Base-by-base conservation (phyloP, 176 grass and related monocot genomes). In the Tillandsia fasciculata region DNA sequence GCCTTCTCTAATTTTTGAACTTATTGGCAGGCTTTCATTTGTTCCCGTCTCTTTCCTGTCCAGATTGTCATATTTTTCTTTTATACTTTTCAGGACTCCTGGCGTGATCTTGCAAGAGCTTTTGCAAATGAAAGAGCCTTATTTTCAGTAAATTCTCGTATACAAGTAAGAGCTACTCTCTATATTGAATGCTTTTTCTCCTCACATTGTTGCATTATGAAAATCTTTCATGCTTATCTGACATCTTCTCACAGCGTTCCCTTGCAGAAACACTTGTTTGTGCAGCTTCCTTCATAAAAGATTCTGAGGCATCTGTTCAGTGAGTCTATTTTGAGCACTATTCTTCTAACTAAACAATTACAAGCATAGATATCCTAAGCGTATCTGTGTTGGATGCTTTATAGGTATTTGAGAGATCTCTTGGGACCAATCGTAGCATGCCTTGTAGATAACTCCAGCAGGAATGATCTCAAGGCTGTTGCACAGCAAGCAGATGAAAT, bases 251-350 rank as follows among this genome's bases (percentile, higher is more conserved):
- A 66, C 77, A 96, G 93, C 87, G 93, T 71, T 89, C 93, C 83
- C 89, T 97, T 79, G 86, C 93, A 70, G 89, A 97, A 81, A 97
- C 86, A 79, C 89, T 97, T 80, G 82, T 88, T 33, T 87, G 84
- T 85, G 86, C 88, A 83, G 93, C 89, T 69, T 87, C 86, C 72
- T 85, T 83, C 82, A 80, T 90, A 71, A 92, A 97, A 83, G 93
- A 92, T 90, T 80, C 82, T 69, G 89, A 97, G 76, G 72, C 79
- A 47, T 90, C 89, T 67, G 79, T 78, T 64, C 93, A 90, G 93
- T 97, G 84, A 87, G 89, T 71, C 74, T 70, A 80, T 72, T 79
- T 70, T 86, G 17, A 29, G 86, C 12, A 52, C 26, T 74, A 70
- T 26, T 81, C 58, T 26, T 81, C 67, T 66, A 78, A 68, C 12